Evolutionary conservation across 495 filamentous ascomycete species (phyloP).

Genomic region (Annulohypoxylon nitens): DNA sequence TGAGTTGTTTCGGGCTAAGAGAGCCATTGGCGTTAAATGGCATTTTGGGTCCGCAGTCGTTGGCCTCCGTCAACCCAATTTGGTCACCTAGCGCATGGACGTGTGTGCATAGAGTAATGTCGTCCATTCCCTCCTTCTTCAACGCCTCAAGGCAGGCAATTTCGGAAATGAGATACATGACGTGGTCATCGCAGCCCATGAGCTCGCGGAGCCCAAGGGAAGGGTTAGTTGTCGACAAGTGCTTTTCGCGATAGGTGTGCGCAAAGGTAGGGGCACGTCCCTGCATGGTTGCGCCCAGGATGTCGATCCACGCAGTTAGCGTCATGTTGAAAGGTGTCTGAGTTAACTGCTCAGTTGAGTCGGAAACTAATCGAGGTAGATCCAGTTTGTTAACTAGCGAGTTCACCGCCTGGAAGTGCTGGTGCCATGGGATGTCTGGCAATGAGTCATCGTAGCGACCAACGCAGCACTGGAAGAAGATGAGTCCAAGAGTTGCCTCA

Average conservation of each 20-base stretch:
- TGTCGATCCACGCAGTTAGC: conserved; percentile 95
- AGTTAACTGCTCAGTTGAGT: conserved; percentile 66
- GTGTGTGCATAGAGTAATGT: conserved; percentile 85
- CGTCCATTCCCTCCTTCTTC: conserved; percentile 83
- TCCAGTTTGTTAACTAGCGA: conserved; percentile 87
- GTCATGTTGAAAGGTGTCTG: conserved; percentile 96
- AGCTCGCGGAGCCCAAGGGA: conserved; percentile 84
- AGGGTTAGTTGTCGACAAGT: conserved; percentile 76
- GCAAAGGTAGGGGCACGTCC: conserved; percentile 88
- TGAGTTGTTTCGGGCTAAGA: conserved; percentile 84
- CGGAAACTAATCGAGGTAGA: conserved; percentile 73
- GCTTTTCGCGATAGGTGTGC: conserved; percentile 91
- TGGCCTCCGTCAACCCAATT: conserved; percentile 81
- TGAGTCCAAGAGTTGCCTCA: conserved; percentile 94
- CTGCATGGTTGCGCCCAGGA: conserved; percentile 93
- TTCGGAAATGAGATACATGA: conserved; percentile 99
- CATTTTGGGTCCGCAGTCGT: conserved; percentile 63
- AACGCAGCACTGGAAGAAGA: conserved; percentile 96
- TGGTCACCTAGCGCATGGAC: conserved; percentile 84
- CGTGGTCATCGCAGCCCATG: conserved; percentile 97
- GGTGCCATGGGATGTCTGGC: conserved; percentile 95
- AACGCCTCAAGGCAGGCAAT: conserved; percentile 94
- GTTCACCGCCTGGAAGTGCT: conserved; percentile 93
- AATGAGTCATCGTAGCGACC: conserved; percentile 86
- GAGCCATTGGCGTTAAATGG: conserved; percentile 74